Conservation (phyloP, 169 alveolate species). For the Fabrea salina region DNA sequence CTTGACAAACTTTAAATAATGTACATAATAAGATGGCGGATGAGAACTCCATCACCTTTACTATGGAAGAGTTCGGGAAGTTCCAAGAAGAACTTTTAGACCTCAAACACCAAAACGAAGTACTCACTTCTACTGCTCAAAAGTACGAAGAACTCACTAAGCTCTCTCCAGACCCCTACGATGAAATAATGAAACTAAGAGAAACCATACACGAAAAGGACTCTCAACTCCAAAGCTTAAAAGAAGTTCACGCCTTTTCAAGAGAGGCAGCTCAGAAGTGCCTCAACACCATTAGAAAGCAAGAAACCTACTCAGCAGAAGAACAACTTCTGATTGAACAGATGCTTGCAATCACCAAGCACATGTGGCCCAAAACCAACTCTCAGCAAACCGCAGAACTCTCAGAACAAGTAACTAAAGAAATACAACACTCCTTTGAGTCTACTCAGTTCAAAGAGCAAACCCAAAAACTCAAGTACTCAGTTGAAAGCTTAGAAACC, state of each 20-base stretch:
- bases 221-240: background rate
- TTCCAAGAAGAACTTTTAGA: constrained; percentile 22
- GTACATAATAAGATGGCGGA: background rate
- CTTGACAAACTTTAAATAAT: too few species aligned
- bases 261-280: background rate
- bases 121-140: background rate
- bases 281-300: constrained; percentile 4
- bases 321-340: constrained; percentile 9
- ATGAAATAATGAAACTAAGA: background rate
- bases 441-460: background rate
- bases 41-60: constrained; percentile 22
- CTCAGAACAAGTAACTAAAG: background rate
- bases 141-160: background rate
- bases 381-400: background rate
- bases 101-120: constrained; percentile 25
- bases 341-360: background rate
- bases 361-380: constrained; percentile 19
- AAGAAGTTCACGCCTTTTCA: constrained; percentile 1
- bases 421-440: background rate
- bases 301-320: background rate
- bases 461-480: background rate
- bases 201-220: background rate
- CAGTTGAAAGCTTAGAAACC: background rate
- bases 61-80: constrained; percentile 21
- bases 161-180: background rate